Evolutionary conservation across 1,284 basidiomycete species (phyloP).

Genomic region (Cutaneotrichosporon sp.): DNA sequence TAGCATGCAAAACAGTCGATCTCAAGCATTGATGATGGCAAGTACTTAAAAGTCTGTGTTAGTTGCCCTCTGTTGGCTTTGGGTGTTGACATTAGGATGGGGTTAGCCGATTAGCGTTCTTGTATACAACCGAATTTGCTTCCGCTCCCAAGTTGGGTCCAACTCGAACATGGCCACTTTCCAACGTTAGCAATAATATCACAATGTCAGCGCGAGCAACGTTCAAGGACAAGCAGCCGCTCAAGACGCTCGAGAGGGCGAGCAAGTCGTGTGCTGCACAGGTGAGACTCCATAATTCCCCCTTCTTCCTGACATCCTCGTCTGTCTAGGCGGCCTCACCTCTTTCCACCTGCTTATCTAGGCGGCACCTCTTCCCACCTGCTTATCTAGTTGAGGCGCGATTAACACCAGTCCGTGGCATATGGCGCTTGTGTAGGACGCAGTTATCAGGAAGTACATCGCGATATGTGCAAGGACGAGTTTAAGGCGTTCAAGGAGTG

Average conservation of each 20-base stretch:
- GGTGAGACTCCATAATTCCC: slow-evolving; percentile 28
- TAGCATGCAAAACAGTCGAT: too few relatives aligned
- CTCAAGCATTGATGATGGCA: too few relatives aligned
- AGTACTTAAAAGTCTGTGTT: too few relatives aligned
- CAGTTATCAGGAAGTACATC: slow-evolving; percentile 52
- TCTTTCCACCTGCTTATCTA: too few relatives aligned
- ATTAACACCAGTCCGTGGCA: slow-evolving; percentile 45
- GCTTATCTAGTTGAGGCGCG: not conserved
- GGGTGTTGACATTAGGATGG: too few relatives aligned
- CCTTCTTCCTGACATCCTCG: not conserved
- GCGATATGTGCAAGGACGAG: slow-evolving; percentile 54
- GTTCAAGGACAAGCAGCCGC: slow-evolving; percentile 46
- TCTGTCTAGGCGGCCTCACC: not conserved
- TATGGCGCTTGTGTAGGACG: slow-evolving; percentile 55
- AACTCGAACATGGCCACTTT: not conserved
- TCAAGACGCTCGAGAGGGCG: slow-evolving; percentile 48
- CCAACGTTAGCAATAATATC: not conserved
- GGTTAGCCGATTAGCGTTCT: too few relatives aligned
- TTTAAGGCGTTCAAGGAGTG: slow-evolving; percentile 55
- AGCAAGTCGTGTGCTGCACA: slow-evolving; percentile 45
- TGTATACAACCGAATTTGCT: too few relatives aligned
- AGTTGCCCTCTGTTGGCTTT: too few relatives aligned
- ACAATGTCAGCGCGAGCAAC: slow-evolving; percentile 23
- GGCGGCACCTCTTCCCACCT: not conserved
- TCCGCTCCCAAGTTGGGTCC: too few relatives aligned